These are phyloP conservation scores for Sugiyamaella sp. DNA, from an alignment of 1,139 yeast genomes.

Conservation along the genomic window DNA sequence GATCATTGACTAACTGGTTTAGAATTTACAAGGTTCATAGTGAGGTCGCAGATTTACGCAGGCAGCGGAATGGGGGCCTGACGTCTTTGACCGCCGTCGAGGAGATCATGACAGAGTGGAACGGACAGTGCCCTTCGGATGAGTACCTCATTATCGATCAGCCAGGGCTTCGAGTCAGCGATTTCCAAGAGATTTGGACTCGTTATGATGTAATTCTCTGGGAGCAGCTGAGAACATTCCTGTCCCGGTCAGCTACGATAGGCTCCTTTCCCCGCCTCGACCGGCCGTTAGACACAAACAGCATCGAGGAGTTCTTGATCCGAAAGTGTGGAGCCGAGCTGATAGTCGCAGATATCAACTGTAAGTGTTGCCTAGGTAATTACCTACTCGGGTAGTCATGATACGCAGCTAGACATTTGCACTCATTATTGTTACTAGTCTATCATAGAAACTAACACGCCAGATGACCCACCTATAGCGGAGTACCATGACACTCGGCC, in stretches of 20 bases:
- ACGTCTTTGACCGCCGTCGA: conserved; percentile 45
- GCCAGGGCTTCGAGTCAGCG: conserved; percentile 67
- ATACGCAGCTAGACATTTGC: no score
- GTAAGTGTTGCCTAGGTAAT: conserved; percentile 24
- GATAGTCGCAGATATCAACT: conserved; percentile 37
- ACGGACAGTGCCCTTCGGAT: conserved; percentile 68
- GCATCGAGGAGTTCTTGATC: conserved; percentile 49
- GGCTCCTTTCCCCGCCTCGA: conserved; percentile 61
- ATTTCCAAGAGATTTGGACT: conserved; percentile 49
- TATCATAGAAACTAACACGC: conserved; percentile 22
- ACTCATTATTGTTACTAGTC: no score
- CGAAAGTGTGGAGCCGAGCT: conserved; percentile 55
- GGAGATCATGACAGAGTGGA: conserved; percentile 51
- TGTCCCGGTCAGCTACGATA: conserved; percentile 64
- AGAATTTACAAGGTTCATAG: conserved; percentile 45
- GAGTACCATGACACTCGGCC: conserved; percentile 61
- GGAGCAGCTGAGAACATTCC: conserved; percentile 56
- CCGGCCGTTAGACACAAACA: conserved; percentile 52
- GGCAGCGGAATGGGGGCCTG: conserved; percentile 37
- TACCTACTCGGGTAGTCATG: conserved; percentile 34
- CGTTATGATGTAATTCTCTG: conserved; percentile 47
- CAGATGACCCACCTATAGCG: conserved; percentile 45
- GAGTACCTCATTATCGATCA: conserved; percentile 68
- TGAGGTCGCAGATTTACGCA: conserved; percentile 29
- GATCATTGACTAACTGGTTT: background rate